Conservation (phyloP, 768 basidiomycete genomes). For the Albatrellus ellisii region DNA sequence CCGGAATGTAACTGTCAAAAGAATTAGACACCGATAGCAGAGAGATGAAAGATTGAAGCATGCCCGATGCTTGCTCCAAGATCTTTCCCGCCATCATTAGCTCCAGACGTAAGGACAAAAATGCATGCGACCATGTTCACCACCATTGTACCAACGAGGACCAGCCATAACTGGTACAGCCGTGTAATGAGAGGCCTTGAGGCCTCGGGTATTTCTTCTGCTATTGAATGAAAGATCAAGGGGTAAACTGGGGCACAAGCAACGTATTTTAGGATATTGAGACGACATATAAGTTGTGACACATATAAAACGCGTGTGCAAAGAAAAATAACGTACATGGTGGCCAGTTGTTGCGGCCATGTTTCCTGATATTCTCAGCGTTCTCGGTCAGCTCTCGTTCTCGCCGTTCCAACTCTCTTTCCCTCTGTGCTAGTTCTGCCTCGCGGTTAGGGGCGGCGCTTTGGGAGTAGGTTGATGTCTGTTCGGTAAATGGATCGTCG, state of each 20-base stretch:
- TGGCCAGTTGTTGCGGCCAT: slow-evolving; percentile 91
- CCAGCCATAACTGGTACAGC: slow-evolving; percentile 89
- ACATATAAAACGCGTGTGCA: no score
- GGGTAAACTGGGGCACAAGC: slow-evolving; percentile 57
- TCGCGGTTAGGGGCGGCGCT: slow-evolving; percentile 27
- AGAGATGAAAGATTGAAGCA: slow-evolving; percentile 19
- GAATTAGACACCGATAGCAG: slow-evolving; percentile 15
- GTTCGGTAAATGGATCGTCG: slow-evolving; percentile 57
- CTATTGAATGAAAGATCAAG: slow-evolving; percentile 87
- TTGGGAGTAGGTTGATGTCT: slow-evolving; percentile 15
- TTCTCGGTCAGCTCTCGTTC: slow-evolving; percentile 63
- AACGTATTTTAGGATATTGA: slow-evolving; percentile 1
- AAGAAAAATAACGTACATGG: slow-evolving; percentile 51
- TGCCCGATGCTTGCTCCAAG: slow-evolving; percentile 76
- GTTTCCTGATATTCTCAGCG: slow-evolving; percentile 52
- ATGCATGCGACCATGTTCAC: slow-evolving; percentile 89
- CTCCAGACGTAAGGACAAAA: slow-evolving; percentile 68
- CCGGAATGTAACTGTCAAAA: slow-evolving; percentile 51
- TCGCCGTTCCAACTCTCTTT: slow-evolving; percentile 68
- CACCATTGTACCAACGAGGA: slow-evolving; percentile 68
- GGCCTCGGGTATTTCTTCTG: slow-evolving; percentile 77
- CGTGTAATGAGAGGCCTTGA: slow-evolving; percentile 72
- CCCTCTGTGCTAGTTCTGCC: slow-evolving; percentile 64
- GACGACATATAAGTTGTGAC: not conserved
- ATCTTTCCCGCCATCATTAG: slow-evolving; percentile 63